Evolutionary conservation across 768 basidiomycete species (phyloP).

Genomic region (Trichaptum fuscoviolaceum): DNA sequence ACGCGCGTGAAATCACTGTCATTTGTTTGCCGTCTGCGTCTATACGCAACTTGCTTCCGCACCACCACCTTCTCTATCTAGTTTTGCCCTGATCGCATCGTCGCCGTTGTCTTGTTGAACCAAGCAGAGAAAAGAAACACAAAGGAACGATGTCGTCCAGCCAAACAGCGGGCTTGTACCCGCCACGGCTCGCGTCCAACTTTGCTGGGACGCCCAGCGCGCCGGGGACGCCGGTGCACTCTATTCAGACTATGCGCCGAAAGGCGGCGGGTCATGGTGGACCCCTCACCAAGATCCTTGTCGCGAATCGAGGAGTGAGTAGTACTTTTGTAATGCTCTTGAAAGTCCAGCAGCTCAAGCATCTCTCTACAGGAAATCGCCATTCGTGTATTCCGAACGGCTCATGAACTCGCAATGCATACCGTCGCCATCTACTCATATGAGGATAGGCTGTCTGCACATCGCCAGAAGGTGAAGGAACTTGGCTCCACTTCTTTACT

Average conservation of each 20-base stretch:
- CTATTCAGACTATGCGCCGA: slow-evolving; percentile 85
- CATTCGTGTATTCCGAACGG: slow-evolving; percentile 95
- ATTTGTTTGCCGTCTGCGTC: background rate
- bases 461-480: slow-evolving; percentile 85
- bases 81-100: background rate
- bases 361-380: slow-evolving; percentile 82
- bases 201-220: slow-evolving; percentile 72
- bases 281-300: slow-evolving; percentile 86
- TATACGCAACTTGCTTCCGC: slow-evolving; percentile 2
- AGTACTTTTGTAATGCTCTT: slow-evolving; percentile 9
- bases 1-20: background rate
- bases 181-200: slow-evolving; percentile 65
- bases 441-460: slow-evolving; percentile 94
- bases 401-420: slow-evolving; percentile 98
- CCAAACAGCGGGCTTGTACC: slow-evolving; percentile 46
- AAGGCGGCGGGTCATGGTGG: slow-evolving; percentile 89
- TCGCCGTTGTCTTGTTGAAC: background rate
- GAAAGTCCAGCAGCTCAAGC: slow-evolving; percentile 4
- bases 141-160: slow-evolving; percentile 10
- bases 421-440: slow-evolving; percentile 98
- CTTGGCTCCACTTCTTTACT: background rate
- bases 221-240: slow-evolving; percentile 83
- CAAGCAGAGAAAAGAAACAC: too few species aligned
- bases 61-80: slow-evolving; percentile 14
- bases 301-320: slow-evolving; percentile 87